These are phyloP conservation scores for Amoebophrya sp. DNA, from an alignment of 169 alveolate species.

Conservation along the genomic window DNA sequence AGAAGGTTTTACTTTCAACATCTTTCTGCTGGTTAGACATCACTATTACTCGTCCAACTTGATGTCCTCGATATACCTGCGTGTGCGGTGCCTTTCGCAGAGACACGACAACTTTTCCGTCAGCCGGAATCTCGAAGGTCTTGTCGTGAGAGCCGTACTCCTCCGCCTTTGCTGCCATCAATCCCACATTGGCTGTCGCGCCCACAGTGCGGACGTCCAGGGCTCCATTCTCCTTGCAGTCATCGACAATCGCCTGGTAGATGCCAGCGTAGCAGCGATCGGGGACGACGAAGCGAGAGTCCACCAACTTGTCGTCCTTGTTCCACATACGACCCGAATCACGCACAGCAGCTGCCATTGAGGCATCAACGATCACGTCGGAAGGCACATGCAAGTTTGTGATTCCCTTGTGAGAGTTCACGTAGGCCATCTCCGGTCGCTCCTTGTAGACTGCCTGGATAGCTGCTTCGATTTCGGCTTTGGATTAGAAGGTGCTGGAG, in stretches of 20 bases:
- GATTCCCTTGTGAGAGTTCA: conserved; percentile 33
- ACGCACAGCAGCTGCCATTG: conserved; percentile 49
- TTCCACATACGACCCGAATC: conserved; percentile 45
- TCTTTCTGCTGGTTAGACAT: no score
- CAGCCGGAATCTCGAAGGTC: conserved; percentile 43
- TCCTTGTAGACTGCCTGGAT: conserved; percentile 34
- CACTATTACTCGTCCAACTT: no score
- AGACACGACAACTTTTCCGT: no score
- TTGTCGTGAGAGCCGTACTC: conserved; percentile 47
- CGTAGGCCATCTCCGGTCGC: conserved; percentile 23
- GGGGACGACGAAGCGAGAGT: conserved; percentile 41
- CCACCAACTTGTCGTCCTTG: conserved; percentile 42
- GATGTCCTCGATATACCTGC: no score
- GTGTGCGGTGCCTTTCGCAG: no score
- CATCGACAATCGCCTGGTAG: conserved; percentile 31
- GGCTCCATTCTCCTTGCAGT: conserved; percentile 38
- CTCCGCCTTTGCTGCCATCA: conserved; percentile 41
- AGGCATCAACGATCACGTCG: conserved; percentile 47
- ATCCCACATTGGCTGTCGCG: conserved; percentile 44
- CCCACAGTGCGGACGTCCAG: conserved; percentile 36
- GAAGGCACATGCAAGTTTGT: conserved; percentile 46
- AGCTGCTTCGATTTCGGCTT: conserved; percentile 35
- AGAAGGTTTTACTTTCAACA: no score
- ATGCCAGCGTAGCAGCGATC: conserved; percentile 39
- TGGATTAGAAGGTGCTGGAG: no score